phyloP scores from a whole-genome alignment of 306 rosid genomes.

The Prunus mira region DNA sequence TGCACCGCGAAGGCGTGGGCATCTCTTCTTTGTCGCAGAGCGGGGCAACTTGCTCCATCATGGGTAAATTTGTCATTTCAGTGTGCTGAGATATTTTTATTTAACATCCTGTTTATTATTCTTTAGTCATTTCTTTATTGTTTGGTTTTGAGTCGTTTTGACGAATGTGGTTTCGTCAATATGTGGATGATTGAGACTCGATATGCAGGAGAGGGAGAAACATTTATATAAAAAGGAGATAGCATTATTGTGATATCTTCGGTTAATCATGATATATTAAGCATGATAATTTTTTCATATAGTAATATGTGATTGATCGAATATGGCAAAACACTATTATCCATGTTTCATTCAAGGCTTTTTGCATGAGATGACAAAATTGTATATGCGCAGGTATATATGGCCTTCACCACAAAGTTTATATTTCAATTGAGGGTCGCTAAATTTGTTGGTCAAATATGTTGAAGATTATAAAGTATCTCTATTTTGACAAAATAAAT shows the following conservation, averaged over 20 bases:
- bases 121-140: not conserved
- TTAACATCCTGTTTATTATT: not conserved
- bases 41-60: not conserved
- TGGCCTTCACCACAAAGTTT: too few relatives aligned
- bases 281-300: accelerated
- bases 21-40: not conserved
- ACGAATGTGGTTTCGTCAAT: not conserved
- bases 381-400: too few relatives aligned
- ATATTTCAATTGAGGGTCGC: too few relatives aligned
- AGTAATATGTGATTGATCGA: accelerated
- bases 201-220: too few relatives aligned
- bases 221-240: too few relatives aligned
- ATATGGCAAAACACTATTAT: accelerated
- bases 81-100: not conserved
- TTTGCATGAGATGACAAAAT: too few relatives aligned
- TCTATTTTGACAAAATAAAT: too few relatives aligned
- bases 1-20: constrained; percentile 19
- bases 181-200: not conserved
- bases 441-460: too few relatives aligned
- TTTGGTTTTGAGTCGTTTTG: not conserved
- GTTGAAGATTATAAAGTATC: too few relatives aligned
- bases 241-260: accelerated
- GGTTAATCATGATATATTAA: accelerated
- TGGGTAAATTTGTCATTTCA: not conserved
- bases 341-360: accelerated